phyloP scores from a whole-genome alignment of 331 rosid species.

The Pyracantha coccinea region DNA sequence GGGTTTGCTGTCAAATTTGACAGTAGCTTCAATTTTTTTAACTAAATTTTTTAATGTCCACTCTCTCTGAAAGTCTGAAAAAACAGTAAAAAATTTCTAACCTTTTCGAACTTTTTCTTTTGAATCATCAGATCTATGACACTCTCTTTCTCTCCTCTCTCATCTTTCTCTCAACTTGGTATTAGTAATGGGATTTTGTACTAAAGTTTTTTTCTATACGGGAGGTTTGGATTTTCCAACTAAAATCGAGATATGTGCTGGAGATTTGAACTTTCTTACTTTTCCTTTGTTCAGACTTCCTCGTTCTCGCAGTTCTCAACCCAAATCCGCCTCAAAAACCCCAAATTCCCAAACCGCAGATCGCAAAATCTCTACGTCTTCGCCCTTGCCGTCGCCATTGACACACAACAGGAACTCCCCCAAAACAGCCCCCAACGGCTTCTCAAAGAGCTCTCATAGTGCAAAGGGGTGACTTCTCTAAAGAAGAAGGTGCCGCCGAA shows the following conservation, averaged over 20 bases:
- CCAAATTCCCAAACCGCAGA: slow-evolving; percentile 15
- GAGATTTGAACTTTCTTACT: neutral
- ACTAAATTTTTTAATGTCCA: too few species aligned
- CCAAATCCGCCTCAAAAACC: slow-evolving; percentile 23
- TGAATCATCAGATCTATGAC: neutral
- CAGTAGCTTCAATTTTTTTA: too few species aligned
- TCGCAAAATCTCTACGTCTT: slow-evolving; percentile 23
- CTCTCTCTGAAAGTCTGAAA: slow-evolving; percentile 27
- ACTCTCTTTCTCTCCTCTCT: neutral
- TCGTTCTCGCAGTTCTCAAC: slow-evolving; percentile 44
- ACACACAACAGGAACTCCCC: slow-evolving; percentile 59
- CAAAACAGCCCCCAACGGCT: slow-evolving; percentile 74
- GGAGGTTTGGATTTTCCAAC: neutral
- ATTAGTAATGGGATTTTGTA: slow-evolving; percentile 2
- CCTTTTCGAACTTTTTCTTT: slow-evolving; percentile 11
- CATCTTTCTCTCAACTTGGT: neutral
- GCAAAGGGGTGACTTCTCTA: slow-evolving; percentile 58
- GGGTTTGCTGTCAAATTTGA: too few species aligned
- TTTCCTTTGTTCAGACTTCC: too few species aligned
- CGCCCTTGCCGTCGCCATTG: slow-evolving; percentile 67
- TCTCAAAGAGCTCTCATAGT: slow-evolving; percentile 84
- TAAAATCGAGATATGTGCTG: neutral
- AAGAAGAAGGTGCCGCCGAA: slow-evolving; percentile 64
- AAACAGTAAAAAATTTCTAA: slow-evolving; percentile 1
- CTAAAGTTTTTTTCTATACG: neutral